Evolutionary conservation across 129 eudicot species (phyloP).

Genomic region (carrot (Daucus carota)): DNA sequence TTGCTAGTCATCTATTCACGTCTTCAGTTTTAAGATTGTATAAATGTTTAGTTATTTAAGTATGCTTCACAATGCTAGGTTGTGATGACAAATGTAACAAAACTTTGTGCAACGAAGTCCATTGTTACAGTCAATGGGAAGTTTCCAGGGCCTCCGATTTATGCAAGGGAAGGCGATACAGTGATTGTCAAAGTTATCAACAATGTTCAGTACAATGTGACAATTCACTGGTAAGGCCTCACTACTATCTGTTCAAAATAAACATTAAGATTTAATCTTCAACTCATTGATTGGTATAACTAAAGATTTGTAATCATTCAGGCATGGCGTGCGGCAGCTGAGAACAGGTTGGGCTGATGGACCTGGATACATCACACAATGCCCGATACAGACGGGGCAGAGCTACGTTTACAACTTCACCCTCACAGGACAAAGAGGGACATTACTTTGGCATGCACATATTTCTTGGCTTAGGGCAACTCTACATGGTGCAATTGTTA

Average conservation of each 20-base stretch:
- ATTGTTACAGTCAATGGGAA: slow-evolving; percentile 69
- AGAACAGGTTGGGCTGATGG: slow-evolving; percentile 90
- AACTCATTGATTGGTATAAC: neutral
- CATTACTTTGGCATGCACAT: slow-evolving; percentile 88
- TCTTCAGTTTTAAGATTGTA: neutral
- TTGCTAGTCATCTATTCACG: neutral
- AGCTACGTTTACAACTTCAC: slow-evolving; percentile 67
- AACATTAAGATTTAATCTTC: no score
- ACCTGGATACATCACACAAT: slow-evolving; percentile 71
- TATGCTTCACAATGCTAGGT: slow-evolving; percentile 28
- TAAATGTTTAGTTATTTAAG: neutral
- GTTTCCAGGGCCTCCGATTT: slow-evolving; percentile 75
- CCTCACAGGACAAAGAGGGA: slow-evolving; percentile 73
- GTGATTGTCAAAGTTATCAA: slow-evolving; percentile 50
- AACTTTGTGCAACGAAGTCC: slow-evolving; percentile 59
- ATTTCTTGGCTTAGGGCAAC: slow-evolving; percentile 75
- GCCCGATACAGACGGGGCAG: slow-evolving; percentile 77
- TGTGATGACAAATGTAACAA: slow-evolving; percentile 53
- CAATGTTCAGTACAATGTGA: slow-evolving; percentile 56
- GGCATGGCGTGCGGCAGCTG: slow-evolving; percentile 80
- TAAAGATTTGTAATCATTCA: slow-evolving; percentile 12
- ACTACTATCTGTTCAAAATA: neutral
- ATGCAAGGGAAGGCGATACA: slow-evolving; percentile 69
- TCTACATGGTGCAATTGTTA: slow-evolving; percentile 71
- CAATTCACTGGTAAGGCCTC: slow-evolving; percentile 60